Evolutionary conservation across 2,329 filamentous ascomycete species (phyloP).

Genomic region (Atkinsonella hypoxylon): DNA sequence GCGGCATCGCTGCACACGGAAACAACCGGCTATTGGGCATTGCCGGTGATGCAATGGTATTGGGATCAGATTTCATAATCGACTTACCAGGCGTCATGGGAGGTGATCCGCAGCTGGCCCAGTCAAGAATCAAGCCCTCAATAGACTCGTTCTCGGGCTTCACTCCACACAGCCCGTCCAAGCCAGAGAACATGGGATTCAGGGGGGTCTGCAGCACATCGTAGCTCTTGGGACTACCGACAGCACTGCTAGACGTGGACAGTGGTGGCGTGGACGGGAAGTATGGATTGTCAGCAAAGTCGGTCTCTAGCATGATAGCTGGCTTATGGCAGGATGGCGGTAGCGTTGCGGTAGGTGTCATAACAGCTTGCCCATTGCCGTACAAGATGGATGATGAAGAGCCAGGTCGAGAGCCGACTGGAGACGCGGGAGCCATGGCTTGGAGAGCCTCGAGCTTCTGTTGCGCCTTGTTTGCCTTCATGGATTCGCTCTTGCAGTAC

Average conservation of each 20-base stretch:
- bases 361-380: constrained; percentile 45
- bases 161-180: constrained; percentile 50
- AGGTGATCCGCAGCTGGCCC: constrained; percentile 66
- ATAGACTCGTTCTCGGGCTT: constrained; percentile 63
- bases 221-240: constrained; percentile 72
- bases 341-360: constrained; percentile 68
- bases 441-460: constrained; percentile 32
- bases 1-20: neutral
- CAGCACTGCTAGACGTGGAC: constrained; percentile 71
- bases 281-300: constrained; percentile 56
- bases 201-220: constrained; percentile 74
- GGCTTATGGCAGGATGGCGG: constrained; percentile 65
- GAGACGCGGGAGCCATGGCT: constrained; percentile 43
- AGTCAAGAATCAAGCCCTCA: constrained; percentile 67
- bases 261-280: constrained; percentile 81
- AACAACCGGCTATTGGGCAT: neutral
- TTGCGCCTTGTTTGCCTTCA: constrained; percentile 31
- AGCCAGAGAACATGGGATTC: constrained; percentile 64
- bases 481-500: constrained; percentile 74
- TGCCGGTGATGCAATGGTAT: neutral
- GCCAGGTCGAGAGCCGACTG: constrained; percentile 52
- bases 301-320: constrained; percentile 66
- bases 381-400: constrained; percentile 47
- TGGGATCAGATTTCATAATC: no score
- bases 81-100: constrained; percentile 83